These are phyloP conservation scores for Paralagenidium karlingii DNA, from an alignment of 352 stramenopile species.

Conservation along the genomic window DNA sequence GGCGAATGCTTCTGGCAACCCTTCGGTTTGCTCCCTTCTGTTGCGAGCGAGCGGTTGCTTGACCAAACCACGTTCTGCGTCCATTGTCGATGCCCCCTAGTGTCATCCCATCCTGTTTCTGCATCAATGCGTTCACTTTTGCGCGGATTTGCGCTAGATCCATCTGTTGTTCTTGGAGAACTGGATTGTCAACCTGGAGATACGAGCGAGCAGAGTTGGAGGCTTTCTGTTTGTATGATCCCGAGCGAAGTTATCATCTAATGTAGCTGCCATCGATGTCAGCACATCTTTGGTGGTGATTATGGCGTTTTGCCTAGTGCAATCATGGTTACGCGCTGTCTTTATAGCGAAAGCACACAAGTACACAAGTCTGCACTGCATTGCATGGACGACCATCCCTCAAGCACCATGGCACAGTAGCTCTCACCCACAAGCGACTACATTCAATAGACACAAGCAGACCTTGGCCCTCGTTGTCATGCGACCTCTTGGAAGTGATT, in stretches of 20 bases:
- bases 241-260: constrained; percentile 36
- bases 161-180: constrained; percentile 82
- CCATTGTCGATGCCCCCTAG: constrained; percentile 28
- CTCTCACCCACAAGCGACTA: too few relatives aligned
- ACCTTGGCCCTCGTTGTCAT: too few relatives aligned
- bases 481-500: too few relatives aligned
- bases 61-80: constrained; percentile 10
- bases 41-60: too few relatives aligned
- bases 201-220: constrained; percentile 47
- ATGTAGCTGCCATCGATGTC: constrained; percentile 13
- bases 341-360: too few relatives aligned
- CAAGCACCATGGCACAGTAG: too few relatives aligned
- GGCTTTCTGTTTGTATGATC: constrained; percentile 22
- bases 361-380: too few relatives aligned
- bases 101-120: constrained; percentile 36
- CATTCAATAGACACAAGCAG: too few relatives aligned
- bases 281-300: constrained; percentile 7
- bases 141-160: constrained; percentile 64
- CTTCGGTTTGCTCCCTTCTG: too few relatives aligned
- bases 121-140: constrained; percentile 39
- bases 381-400: too few relatives aligned
- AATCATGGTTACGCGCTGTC: too few relatives aligned
- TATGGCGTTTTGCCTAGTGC: constrained; percentile 14
- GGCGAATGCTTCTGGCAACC: too few relatives aligned
- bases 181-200: constrained; percentile 82